Evolutionary conservation across 2,329 filamentous ascomycete species (phyloP).

Genomic region (Hymenoscyphus linearis): DNA sequence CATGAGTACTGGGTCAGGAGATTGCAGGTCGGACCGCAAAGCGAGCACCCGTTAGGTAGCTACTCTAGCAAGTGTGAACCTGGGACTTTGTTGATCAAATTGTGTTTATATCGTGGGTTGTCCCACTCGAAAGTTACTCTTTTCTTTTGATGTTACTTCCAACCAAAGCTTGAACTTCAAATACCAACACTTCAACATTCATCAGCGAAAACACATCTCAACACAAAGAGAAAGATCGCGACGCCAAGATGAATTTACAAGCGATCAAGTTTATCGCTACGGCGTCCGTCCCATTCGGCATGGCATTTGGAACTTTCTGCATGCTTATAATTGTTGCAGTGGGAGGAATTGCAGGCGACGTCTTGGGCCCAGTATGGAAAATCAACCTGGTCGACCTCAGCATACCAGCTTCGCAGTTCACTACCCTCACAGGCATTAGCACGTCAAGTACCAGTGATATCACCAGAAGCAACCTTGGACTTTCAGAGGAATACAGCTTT

Average conservation of each 20-base stretch:
- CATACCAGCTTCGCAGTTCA: background rate
- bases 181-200: background rate
- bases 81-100: background rate
- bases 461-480: background rate
- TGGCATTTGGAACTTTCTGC: conserved; percentile 1
- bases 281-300: background rate
- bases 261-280: background rate
- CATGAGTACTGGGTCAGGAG: background rate
- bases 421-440: background rate
- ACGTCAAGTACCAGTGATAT: background rate
- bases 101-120: background rate
- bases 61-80: background rate
- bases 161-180: background rate
- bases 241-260: background rate
- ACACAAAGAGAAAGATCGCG: background rate
- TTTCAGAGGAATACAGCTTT: background rate
- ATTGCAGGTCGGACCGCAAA: background rate
- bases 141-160: background rate
- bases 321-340: conserved; percentile 4
- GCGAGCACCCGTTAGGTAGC: background rate
- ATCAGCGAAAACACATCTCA: background rate
- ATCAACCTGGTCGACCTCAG: background rate
- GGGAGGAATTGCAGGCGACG: background rate
- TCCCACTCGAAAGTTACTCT: background rate
- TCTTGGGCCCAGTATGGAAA: conserved; percentile 2